Evolutionary conservation across 2,329 filamentous ascomycete species (phyloP).

Genomic region (Talaromyces albobiverticillius): DNA sequence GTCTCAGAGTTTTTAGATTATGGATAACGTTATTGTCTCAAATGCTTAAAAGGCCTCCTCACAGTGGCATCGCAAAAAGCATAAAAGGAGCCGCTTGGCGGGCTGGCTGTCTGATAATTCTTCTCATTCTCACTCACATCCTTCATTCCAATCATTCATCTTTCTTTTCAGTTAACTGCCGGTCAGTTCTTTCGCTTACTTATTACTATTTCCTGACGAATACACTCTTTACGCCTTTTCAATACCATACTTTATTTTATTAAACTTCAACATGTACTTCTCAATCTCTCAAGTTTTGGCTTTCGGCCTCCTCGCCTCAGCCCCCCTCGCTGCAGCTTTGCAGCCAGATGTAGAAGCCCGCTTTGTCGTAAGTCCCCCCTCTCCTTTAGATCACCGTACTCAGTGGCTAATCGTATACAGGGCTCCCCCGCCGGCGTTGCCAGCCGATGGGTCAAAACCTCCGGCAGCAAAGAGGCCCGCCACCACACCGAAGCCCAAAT

Average conservation of each 20-base stretch:
- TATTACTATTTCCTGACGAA: no score
- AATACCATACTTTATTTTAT: background rate
- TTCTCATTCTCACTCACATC: no score
- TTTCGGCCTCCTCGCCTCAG: constrained; percentile 3
- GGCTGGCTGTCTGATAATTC: no score
- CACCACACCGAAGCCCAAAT: constrained; percentile 3
- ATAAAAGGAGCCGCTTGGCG: no score
- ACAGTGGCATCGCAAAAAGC: no score
- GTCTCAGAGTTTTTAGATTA: no score
- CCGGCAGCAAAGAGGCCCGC: background rate
- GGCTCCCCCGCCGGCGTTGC: background rate
- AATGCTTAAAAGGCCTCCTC: no score
- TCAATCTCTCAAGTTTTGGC: background rate
- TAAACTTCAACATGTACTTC: background rate
- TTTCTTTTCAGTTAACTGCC: background rate
- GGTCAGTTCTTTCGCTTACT: constrained; percentile 3
- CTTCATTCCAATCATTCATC: background rate
- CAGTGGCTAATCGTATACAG: background rate
- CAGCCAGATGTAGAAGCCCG: constrained; percentile 1
- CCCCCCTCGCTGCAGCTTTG: background rate
- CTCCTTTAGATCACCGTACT: no score
- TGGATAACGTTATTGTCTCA: no score
- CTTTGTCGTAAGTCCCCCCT: constrained; percentile 5
- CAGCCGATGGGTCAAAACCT: background rate
- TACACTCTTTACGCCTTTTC: no score